Evolutionary conservation across 1,284 basidiomycete species (phyloP).

Genomic region (Puccinia novopanici): DNA sequence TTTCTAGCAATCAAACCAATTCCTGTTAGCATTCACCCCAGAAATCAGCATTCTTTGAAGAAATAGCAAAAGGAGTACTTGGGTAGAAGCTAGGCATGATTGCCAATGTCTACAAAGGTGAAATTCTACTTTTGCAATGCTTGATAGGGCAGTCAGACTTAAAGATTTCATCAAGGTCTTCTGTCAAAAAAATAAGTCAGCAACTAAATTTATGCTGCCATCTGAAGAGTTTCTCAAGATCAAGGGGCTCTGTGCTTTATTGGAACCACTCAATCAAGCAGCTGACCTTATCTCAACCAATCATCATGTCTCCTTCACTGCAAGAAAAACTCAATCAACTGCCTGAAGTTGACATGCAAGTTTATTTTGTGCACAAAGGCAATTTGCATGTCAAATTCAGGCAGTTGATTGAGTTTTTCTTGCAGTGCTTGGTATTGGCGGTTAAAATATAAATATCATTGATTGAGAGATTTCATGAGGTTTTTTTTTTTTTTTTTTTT

Average conservation of each 20-base stretch:
- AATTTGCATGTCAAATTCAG: too few species aligned
- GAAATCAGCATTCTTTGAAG: background rate
- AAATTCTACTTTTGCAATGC: constrained; percentile 3
- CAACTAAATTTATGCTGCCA: background rate
- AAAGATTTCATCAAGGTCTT: background rate
- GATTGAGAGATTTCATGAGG: too few species aligned
- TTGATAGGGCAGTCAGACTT: background rate
- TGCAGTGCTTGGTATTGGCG: constrained; percentile 6
- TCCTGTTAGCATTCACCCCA: constrained; percentile 8
- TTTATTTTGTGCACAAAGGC: too few species aligned
- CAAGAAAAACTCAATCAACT: too few species aligned
- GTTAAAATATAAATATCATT: background rate
- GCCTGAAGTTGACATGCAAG: too few species aligned
- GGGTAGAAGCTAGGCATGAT: background rate
- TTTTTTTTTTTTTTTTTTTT: too few species aligned
- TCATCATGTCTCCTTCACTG: background rate
- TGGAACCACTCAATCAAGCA: background rate
- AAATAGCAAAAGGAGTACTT: background rate
- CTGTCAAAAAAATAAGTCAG: background rate
- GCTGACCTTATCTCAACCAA: background rate
- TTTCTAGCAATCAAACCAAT: too few species aligned
- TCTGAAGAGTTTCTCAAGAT: background rate
- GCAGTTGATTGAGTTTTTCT: too few species aligned
- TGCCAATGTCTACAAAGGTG: background rate
- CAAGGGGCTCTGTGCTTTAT: background rate